Evolutionary conservation across 2,329 filamentous ascomycete species (phyloP).

Genomic region (Alternaria conjuncta): DNA sequence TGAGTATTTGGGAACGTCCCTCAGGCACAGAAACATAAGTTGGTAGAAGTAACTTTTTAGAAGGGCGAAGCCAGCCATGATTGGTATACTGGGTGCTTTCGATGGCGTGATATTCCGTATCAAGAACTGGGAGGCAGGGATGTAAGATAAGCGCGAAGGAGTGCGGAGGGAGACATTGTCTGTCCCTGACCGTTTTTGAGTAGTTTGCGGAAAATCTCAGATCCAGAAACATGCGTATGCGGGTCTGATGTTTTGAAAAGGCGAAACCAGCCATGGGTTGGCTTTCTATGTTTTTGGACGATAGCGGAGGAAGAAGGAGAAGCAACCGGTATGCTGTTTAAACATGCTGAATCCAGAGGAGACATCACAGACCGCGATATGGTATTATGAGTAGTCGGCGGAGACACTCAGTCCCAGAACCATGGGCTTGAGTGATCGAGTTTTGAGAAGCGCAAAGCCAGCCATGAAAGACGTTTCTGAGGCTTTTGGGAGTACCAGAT

Average conservation of each 20-base stretch:
- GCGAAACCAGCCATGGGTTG: neutral
- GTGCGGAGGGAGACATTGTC: too few relatives aligned
- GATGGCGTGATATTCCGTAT: too few relatives aligned
- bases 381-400: rapidly evolving
- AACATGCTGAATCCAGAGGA: neutral
- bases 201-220: neutral
- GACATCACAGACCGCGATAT: rapidly evolving
- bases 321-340: neutral
- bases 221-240: too few relatives aligned
- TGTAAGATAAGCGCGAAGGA: too few relatives aligned
- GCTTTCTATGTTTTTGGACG: too few relatives aligned
- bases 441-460: neutral
- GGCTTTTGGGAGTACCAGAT: neutral
- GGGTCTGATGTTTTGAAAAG: neutral
- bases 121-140: too few relatives aligned
- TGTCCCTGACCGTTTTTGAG: too few relatives aligned
- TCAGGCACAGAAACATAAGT: too few relatives aligned
- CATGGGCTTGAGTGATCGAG: too few relatives aligned
- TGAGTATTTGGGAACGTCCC: rapidly evolving
- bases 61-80: too few relatives aligned
- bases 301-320: neutral
- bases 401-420: neutral
- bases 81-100: too few relatives aligned
- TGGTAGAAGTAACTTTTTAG: too few relatives aligned
- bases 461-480: neutral